Conservation (phyloP, 1,284 basidiomycete species). For the Apiotrichum domesticum region DNA sequence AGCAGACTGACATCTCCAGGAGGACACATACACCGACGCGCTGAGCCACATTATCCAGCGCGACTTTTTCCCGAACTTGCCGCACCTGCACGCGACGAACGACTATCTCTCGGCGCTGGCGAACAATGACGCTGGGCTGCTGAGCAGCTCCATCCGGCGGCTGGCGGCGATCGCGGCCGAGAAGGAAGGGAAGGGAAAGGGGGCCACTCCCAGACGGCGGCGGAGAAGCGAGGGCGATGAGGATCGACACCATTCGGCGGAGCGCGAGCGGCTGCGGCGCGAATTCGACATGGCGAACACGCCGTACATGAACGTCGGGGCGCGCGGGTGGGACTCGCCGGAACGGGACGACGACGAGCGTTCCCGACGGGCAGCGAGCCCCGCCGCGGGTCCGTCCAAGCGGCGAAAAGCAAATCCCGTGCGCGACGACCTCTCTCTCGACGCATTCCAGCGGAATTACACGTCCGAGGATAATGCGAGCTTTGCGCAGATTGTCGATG, state of each 20-base stretch:
- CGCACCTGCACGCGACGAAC: conserved; percentile 79
- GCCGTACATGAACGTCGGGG: conserved; percentile 34
- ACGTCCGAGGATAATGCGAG: conserved; percentile 94
- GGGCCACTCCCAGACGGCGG: no score
- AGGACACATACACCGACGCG: conserved; percentile 89
- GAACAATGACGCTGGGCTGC: conserved; percentile 63
- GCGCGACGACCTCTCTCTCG: conserved; percentile 57
- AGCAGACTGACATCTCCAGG: conserved; percentile 41
- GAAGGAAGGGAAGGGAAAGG: conserved; percentile 21
- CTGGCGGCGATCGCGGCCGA: conserved; percentile 57
- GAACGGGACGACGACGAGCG: conserved; percentile 11
- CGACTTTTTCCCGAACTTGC: conserved; percentile 92
- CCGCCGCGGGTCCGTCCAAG: conserved; percentile 8
- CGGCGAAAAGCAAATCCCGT: background rate
- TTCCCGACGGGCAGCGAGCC: background rate
- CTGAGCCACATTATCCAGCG: conserved; percentile 91
- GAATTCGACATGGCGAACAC: background rate
- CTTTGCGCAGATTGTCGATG: conserved; percentile 80
- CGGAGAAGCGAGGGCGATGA: background rate
- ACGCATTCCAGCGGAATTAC: conserved; percentile 79
- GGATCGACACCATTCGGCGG: conserved; percentile 1
- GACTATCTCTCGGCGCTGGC: conserved; percentile 71
- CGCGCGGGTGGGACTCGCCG: conserved; percentile 41
- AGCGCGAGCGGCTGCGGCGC: conserved; percentile 4
- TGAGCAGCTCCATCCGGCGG: conserved; percentile 65